Evolutionary conservation across 768 basidiomycete genomes (phyloP).

Genomic region (Boletus edulis): DNA sequence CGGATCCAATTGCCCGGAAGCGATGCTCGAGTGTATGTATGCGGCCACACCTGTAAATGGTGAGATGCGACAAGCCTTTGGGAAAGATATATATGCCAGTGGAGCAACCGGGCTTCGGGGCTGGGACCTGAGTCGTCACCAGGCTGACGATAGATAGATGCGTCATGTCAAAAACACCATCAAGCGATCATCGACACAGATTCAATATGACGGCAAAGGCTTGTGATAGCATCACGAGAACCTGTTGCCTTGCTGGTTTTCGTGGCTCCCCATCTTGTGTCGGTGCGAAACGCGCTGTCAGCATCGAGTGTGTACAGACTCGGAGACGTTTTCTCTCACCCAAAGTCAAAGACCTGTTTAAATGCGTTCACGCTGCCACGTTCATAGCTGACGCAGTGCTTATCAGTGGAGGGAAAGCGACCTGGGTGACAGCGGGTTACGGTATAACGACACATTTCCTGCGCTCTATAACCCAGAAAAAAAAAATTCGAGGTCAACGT

Average conservation of each 20-base stretch:
- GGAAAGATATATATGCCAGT: neutral
- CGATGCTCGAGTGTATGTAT: neutral
- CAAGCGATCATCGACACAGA: slow-evolving; percentile 9
- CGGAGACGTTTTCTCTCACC: slow-evolving; percentile 4
- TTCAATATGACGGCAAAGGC: slow-evolving; percentile 2
- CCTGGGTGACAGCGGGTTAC: slow-evolving; percentile 22
- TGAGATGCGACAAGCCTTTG: neutral
- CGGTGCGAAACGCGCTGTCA: no score
- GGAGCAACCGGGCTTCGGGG: neutral
- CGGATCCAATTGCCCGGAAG: neutral
- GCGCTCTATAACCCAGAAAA: slow-evolving; percentile 24
- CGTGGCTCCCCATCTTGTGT: no score
- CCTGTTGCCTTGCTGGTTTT: no score
- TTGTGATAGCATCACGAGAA: no score
- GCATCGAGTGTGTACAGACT: neutral
- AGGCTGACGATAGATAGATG: no score
- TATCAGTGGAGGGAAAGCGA: slow-evolving; percentile 18
- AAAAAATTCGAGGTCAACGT: slow-evolving; percentile 9
- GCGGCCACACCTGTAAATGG: slow-evolving; percentile 2
- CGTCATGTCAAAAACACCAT: neutral
- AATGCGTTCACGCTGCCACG: slow-evolving; percentile 13
- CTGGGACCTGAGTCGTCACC: neutral
- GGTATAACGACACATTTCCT: slow-evolving; percentile 19
- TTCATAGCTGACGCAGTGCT: slow-evolving; percentile 13
- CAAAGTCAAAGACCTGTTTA: neutral